Base-by-base conservation (phyloP, 2,329 filamentous ascomycete genomes). In the Phyllosticta capitalensis region DNA sequence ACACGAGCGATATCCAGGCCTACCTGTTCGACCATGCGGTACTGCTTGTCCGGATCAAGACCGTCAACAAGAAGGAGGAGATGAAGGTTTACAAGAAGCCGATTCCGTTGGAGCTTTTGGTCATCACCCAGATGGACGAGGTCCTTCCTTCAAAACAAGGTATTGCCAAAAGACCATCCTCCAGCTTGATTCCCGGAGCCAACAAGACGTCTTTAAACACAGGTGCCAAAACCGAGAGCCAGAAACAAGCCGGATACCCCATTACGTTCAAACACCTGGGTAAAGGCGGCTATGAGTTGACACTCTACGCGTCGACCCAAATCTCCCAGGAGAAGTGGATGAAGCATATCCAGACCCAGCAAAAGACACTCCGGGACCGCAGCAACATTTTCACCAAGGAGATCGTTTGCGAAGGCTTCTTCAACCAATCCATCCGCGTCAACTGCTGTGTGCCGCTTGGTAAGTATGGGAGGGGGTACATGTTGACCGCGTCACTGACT, bases 21-120 rank as follows among this genome's bases (percentile, higher is more conserved):
- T 99, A 95, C 76, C 81, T 99, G 22, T 96, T 99, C 70, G 94
- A 99, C 68, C 94, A 99, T 71, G 92, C 94, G 2, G 87, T 99
- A 56, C 80, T 99, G 38, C 81, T 99, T 49, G 94, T 96, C 64
- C 84, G 92, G 56, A 87, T 92, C 64, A 99, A 97, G 77, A 87
- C 88, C 61, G 88, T 89, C 61, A 95, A 94, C 72, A 97, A 97
- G 77, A 84, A 84, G 51, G 94, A 99, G 72, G 92, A 97, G 70
- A 87, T 95, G 63, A 94, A 95, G 71, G 94, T 96, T 0, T 97
- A 97, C 74, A 85, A 91, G 67, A 90, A 92, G 77, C 94, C 94
- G 0, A 99, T 99, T 65, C 94, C 94, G 14, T 78, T 99, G 30
- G 94, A 99, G 71, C 80, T 99, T 6, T 81, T 99, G 17, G 86